Evolutionary conservation across 2,329 filamentous ascomycete genomes (phyloP).

Genomic region (Xylaria sp.): DNA sequence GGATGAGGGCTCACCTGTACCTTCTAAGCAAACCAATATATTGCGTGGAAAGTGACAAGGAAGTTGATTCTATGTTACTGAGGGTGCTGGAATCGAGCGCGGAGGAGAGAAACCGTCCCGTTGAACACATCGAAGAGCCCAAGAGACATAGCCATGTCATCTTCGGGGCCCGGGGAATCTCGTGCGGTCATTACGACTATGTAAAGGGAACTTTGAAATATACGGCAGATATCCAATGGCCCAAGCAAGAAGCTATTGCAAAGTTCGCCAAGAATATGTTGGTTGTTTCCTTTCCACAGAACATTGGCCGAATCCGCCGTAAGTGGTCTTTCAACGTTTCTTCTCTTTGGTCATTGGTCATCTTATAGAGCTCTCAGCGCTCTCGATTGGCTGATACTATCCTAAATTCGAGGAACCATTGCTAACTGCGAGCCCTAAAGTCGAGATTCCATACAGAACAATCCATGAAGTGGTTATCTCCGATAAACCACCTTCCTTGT

Average conservation of each 20-base stretch:
- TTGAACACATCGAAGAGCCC: slow-evolving; percentile 39
- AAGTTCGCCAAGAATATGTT: slow-evolving; percentile 58
- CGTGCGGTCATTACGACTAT: slow-evolving; percentile 62
- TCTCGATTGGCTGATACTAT: not conserved
- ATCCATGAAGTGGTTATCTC: slow-evolving; percentile 58
- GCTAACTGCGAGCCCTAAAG: slow-evolving; percentile 28
- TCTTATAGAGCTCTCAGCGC: not conserved
- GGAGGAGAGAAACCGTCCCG: slow-evolving; percentile 44
- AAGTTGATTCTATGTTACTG: slow-evolving; percentile 50
- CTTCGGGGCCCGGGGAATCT: slow-evolving; percentile 45
- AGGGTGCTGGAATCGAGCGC: slow-evolving; percentile 49
- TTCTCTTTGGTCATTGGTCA: not conserved
- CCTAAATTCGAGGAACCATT: not conserved
- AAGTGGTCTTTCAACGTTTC: not conserved
- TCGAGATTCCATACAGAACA: slow-evolving; percentile 62
- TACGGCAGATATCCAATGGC: slow-evolving; percentile 55
- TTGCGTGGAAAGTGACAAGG: slow-evolving; percentile 52
- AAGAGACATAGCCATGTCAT: slow-evolving; percentile 34
- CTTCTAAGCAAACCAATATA: slow-evolving; percentile 46
- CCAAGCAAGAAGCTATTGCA: slow-evolving; percentile 49
- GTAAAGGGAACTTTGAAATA: slow-evolving; percentile 52
- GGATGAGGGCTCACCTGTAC: slow-evolving; percentile 41
- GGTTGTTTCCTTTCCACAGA: slow-evolving; percentile 50
- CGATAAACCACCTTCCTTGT: slow-evolving; percentile 52
- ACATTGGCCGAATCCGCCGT: slow-evolving; percentile 39